Evolutionary conservation across 192 early-diverging fungal species (phyloP).

Genomic region (Phycomyces nitens): DNA sequence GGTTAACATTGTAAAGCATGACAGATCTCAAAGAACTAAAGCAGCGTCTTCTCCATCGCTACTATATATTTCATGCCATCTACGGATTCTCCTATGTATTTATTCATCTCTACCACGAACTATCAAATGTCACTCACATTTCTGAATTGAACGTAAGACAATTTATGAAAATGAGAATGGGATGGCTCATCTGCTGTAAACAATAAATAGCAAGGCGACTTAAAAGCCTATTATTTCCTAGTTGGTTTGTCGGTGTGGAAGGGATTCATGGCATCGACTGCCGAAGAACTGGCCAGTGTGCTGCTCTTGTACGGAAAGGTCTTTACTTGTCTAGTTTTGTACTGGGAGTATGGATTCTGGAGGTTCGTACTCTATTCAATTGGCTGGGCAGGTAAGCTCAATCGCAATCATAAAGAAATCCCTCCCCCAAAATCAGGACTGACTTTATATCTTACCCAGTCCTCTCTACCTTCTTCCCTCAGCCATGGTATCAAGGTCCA

Average conservation of each 20-base stretch:
- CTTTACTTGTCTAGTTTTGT: constrained; percentile 38
- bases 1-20: too few relatives aligned
- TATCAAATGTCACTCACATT: constrained; percentile 5
- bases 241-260: constrained; percentile 23
- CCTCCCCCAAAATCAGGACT: too few relatives aligned
- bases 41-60: constrained; percentile 40
- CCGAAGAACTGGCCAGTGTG: constrained; percentile 46
- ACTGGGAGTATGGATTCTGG: constrained; percentile 39
- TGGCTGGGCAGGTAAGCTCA: constrained; percentile 38
- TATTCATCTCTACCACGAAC: not conserved
- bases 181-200: not conserved
- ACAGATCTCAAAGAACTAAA: constrained; percentile 20
- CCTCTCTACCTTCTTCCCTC: constrained; percentile 39
- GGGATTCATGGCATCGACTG: constrained; percentile 36
- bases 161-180: not conserved
- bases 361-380: constrained; percentile 28
- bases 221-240: constrained; percentile 17
- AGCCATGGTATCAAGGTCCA: constrained; percentile 51
- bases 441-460: constrained; percentile 14
- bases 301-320: constrained; percentile 44
- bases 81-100: constrained; percentile 22
- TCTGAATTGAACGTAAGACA: constrained; percentile 14
- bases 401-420: too few relatives aligned
- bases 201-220: constrained; percentile 10
- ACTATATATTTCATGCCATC: constrained; percentile 37